Base-by-base conservation (phyloP, 768 basidiomycete genomes). In the Scleroderma citrinum region DNA sequence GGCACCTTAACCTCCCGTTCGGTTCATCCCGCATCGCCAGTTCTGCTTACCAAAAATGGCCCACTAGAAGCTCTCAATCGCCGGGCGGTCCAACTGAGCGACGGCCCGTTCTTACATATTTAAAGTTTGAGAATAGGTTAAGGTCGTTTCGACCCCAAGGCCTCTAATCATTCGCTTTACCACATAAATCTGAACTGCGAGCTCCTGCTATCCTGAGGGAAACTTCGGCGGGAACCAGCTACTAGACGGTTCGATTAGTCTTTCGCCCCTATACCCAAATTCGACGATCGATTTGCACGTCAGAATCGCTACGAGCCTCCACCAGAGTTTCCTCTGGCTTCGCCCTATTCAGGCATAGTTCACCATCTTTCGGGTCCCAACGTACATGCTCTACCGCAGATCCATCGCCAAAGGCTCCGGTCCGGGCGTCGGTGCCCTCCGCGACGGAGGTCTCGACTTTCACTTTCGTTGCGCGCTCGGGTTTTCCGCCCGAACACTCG, bases 311-410 rank as follows among this genome's bases (percentile, higher is more conserved):
- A 85, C 82, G 81, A 85, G 83, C 86, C 83, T 87, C 85, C 85
- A 88, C 84, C 86, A 87, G 85, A 85, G 87, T 89, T 88, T 88
- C 85, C 87, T 85, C 85, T 88, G 86, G 85, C 86, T 87, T 86
- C 82, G 76, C 83, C 83, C 83, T 86, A 83, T 81, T 82, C 83
- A 85, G 74, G 77, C 82, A 86, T 85, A 85, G 82, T 85, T 85
- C 83, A 85, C 83, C 83, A 85, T 85, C 82, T 85, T 86, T 85
- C 82, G 81, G 84, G 82, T 85, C 83, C 82, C 80, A 85, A 80
- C 84, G 82, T 81, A 75, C 77, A 80, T 79, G 82, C 84, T 85
- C 83, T 77, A 82, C 82, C 80, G 76, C 81, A 74, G 80, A 79
- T 70, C 80, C 82, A 66, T 84, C 76, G 76, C 77, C 51, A 78